phyloP scores from a whole-genome alignment of 2,329 filamentous ascomycete genomes.

The Didymella segeticola region DNA sequence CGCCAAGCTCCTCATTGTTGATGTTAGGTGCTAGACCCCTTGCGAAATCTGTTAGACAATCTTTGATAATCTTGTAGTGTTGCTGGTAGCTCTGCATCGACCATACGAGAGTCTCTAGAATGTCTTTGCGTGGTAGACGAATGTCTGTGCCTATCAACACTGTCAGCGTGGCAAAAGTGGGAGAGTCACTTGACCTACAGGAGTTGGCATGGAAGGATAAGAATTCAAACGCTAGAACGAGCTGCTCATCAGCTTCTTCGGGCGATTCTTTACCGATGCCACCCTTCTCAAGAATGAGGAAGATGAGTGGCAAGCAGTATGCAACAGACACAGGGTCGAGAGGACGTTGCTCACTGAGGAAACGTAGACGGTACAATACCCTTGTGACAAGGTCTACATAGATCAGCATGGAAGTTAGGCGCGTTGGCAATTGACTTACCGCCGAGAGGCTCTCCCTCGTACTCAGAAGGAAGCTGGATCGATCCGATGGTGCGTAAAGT shows the following conservation, averaged over 20 bases:
- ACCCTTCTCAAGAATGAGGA: slow-evolving; percentile 78
- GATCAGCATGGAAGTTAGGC: slow-evolving; percentile 19
- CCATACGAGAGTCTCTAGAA: slow-evolving; percentile 74
- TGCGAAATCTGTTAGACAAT: slow-evolving; percentile 86
- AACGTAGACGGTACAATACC: slow-evolving; percentile 87
- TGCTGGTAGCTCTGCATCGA: slow-evolving; percentile 90
- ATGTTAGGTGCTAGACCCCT: slow-evolving; percentile 86
- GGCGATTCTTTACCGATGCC: slow-evolving; percentile 71
- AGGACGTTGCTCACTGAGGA: slow-evolving; percentile 90
- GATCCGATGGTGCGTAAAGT: slow-evolving; percentile 81
- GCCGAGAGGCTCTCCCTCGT: slow-evolving; percentile 81
- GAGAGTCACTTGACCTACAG: slow-evolving; percentile 55
- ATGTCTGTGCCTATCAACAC: slow-evolving; percentile 64
- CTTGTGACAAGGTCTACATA: slow-evolving; percentile 71
- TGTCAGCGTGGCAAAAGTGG: slow-evolving; percentile 19
- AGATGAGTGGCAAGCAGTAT: slow-evolving; percentile 83
- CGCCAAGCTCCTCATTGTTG: slow-evolving; percentile 70
- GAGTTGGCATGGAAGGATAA: slow-evolving; percentile 85
- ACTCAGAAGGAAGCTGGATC: slow-evolving; percentile 72
- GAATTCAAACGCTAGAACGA: slow-evolving; percentile 87
- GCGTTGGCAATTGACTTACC: slow-evolving; percentile 45
- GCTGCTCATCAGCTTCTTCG: slow-evolving; percentile 87
- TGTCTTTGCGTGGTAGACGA: slow-evolving; percentile 75
- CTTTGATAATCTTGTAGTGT: slow-evolving; percentile 94
- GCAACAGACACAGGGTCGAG: slow-evolving; percentile 88